Evolutionary conservation across 2,329 filamentous ascomycete genomes (phyloP).

Genomic region (Diplocarpon mali): DNA sequence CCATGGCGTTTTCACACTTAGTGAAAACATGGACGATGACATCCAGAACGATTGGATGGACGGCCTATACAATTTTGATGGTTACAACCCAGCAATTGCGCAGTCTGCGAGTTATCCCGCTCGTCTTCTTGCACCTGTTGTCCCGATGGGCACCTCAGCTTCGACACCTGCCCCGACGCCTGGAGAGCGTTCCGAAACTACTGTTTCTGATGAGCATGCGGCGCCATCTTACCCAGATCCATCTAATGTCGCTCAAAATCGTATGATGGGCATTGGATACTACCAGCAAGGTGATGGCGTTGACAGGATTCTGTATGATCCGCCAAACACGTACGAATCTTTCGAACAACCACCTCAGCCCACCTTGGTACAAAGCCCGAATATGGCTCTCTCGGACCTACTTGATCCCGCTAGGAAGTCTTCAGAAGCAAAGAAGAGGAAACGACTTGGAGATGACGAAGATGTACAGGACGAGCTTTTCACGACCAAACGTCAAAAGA

Average conservation of each 20-base stretch:
- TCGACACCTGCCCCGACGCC: constrained; percentile 4
- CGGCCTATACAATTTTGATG: constrained; percentile 18
- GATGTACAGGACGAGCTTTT: constrained; percentile 22
- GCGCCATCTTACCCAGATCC: constrained; percentile 19
- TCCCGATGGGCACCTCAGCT: constrained; percentile 14
- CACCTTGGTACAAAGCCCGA: constrained; percentile 9
- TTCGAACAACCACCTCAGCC: constrained; percentile 6
- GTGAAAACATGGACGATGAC: constrained; percentile 4
- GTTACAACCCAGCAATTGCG: constrained; percentile 12
- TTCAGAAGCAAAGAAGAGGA: constrained; percentile 17
- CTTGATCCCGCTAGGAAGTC: constrained; percentile 11
- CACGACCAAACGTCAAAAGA: constrained; percentile 19
- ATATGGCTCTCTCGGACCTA: constrained; percentile 20
- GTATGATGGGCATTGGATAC: constrained; percentile 26
- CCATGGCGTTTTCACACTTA: constrained; percentile 2
- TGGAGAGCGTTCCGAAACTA: constrained; percentile 11
- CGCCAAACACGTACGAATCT: constrained; percentile 14
- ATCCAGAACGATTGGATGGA: constrained; percentile 7
- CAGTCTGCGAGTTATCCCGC: constrained; percentile 16
- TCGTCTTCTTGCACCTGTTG: constrained; percentile 15
- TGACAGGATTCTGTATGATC: constrained; percentile 26
- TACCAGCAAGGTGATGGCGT: constrained; percentile 21
- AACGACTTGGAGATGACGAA: constrained; percentile 11
- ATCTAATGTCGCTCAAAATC: constrained; percentile 14
- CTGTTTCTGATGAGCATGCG: not conserved